Evolutionary conservation across 1,139 yeast genomes (phyloP), one percentile per base, ranked within the genome.

Genomic region (Yamadazyma pseudoaaseri): DNA sequence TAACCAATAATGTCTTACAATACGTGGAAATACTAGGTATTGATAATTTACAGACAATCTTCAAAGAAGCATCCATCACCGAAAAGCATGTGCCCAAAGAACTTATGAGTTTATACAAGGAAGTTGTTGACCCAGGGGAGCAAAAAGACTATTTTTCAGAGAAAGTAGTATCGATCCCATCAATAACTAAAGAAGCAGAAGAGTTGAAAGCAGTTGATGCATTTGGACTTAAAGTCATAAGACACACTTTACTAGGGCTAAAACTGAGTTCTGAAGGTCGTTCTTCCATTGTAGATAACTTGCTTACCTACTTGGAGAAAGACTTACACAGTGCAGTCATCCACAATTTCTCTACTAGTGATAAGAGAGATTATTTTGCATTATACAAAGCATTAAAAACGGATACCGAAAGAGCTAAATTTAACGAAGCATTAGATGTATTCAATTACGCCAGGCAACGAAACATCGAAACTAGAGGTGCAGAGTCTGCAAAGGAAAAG

Each of bases 401-500:
- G 4, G 73, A 71, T 2, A 77, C 74, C 26, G 81, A 85, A 39
- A 71, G 69, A 34, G 57, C 47, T 3, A 60, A 63, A 37, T 87
- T 87, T 56, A 84, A 86, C 46, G 67, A 65, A 18, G 75, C 81
- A 0, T 60, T 90, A 36, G 89, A 86, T 42, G 60, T 67, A 1
- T 77, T 82, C 48, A 90, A 92, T 44, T 76, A 74, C 37, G 77
- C 76, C 16, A 77, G 98, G 52, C 96, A 92, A 56, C 65, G 77
- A 36, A 73, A 74, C 30, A 58, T 92, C 27, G 98, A 92, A 55
- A 70, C 79, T 21, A 73, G 84, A 39, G 94, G 95, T 4, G 70
- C 84, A 7, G 92, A 85, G 47, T 92, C 92, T 3, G 96, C 97
- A 0, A 79, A 75, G 43, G 86, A 81, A 51, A 83, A 85, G 55